Evolutionary conservation across 345 rosid species (phyloP).

Genomic region (Punica granatum): DNA sequence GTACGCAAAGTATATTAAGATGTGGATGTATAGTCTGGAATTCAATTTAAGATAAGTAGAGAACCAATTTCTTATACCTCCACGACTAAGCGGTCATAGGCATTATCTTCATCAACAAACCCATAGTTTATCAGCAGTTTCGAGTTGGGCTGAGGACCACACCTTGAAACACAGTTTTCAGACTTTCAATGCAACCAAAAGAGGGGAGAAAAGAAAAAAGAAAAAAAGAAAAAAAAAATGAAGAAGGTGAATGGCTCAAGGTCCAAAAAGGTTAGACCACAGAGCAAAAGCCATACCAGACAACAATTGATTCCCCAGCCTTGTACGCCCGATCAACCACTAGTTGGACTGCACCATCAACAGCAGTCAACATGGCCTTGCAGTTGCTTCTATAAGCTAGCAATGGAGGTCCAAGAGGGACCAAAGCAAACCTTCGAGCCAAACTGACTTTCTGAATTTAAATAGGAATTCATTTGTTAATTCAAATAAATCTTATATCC

Average conservation of each 20-base stretch:
- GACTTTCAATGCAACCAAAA: constrained; percentile 12
- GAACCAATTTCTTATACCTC: constrained; percentile 38
- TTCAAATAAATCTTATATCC: neutral
- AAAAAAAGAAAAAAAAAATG: constrained; percentile 14
- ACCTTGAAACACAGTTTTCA: constrained; percentile 41
- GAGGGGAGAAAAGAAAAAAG: too few relatives aligned
- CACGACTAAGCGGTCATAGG: constrained; percentile 65
- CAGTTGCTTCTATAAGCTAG: constrained; percentile 87
- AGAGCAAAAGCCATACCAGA: constrained; percentile 42
- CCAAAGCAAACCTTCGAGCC: constrained; percentile 96
- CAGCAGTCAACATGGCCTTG: constrained; percentile 86
- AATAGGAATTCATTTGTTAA: constrained; percentile 9
- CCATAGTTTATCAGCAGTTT: constrained; percentile 92
- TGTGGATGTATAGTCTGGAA: neutral
- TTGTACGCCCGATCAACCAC: constrained; percentile 82
- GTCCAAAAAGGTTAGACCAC: constrained; percentile 8
- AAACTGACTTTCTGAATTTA: constrained; percentile 81
- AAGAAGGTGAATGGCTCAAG: constrained; percentile 7
- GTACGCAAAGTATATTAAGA: constrained; percentile 13
- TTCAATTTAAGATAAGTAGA: constrained; percentile 4
- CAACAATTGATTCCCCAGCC: constrained; percentile 86
- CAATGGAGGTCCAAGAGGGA: constrained; percentile 98
- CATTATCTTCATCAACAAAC: constrained; percentile 87
- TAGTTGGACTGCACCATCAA: constrained; percentile 75
- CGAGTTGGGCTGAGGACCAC: constrained; percentile 97